These are phyloP conservation scores for Tulasnella sp. DNA, from an alignment of 768 basidiomycete genomes.

Conservation along the genomic window DNA sequence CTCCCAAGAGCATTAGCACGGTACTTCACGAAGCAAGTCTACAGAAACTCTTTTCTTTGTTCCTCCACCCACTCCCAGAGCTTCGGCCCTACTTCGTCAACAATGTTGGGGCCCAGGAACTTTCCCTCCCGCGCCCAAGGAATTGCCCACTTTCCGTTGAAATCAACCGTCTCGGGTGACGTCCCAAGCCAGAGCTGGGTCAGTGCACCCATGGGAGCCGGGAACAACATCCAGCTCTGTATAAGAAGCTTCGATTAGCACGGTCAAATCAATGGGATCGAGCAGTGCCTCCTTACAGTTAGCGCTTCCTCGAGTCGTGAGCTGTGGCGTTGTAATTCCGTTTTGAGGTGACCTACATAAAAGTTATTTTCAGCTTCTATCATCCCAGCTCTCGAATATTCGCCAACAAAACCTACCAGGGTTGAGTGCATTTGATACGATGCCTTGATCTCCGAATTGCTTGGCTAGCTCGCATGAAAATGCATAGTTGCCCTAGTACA, in stretches of 20 bases:
- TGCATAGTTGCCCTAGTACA: slow-evolving; percentile 35
- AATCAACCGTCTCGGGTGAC: slow-evolving; percentile 27
- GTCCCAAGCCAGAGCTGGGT: slow-evolving; percentile 32
- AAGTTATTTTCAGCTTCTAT: background rate
- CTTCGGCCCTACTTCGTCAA: slow-evolving; percentile 45
- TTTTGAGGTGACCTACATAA: background rate
- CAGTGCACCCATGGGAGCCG: slow-evolving; percentile 26
- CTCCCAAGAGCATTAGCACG: too few relatives aligned
- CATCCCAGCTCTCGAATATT: background rate
- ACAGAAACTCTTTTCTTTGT: slow-evolving; percentile 43
- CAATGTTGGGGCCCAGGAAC: slow-evolving; percentile 43
- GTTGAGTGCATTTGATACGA: slow-evolving; percentile 34
- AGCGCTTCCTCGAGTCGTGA: background rate
- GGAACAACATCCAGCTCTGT: slow-evolving; percentile 28
- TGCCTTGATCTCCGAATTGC: slow-evolving; percentile 33
- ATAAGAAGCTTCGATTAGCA: background rate
- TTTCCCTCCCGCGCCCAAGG: slow-evolving; percentile 53
- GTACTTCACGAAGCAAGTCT: background rate
- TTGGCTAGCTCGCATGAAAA: slow-evolving; percentile 36
- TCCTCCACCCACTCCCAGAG: slow-evolving; percentile 57
- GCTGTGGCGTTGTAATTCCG: background rate
- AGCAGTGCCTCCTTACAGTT: background rate
- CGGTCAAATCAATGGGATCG: too few relatives aligned
- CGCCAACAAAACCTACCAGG: slow-evolving; percentile 17
- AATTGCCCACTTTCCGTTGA: slow-evolving; percentile 48